phyloP scores from a whole-genome alignment of 2,329 filamentous ascomycete genomes.

The Hypomyces perniciosus region DNA sequence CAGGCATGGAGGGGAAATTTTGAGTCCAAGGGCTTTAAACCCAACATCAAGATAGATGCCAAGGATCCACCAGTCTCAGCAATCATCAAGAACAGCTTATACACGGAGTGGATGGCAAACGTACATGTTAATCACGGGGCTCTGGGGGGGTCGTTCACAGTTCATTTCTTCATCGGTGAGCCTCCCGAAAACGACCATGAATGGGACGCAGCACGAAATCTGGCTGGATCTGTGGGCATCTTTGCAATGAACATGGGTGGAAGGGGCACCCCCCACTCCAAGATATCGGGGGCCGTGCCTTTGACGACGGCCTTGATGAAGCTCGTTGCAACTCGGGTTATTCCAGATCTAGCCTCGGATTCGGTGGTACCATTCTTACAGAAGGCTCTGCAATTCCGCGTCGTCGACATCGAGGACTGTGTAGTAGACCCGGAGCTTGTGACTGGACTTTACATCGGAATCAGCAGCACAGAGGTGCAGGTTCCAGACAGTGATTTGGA shows the following conservation, averaged over 20 bases:
- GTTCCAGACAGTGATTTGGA: slow-evolving; percentile 19
- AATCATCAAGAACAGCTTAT: slow-evolving; percentile 35
- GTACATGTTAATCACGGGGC: slow-evolving; percentile 56
- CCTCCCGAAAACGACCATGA: slow-evolving; percentile 35
- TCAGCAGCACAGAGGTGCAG: slow-evolving; percentile 26
- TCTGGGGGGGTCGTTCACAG: slow-evolving; percentile 51
- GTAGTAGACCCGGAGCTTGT: slow-evolving; percentile 22
- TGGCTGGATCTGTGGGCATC: slow-evolving; percentile 57
- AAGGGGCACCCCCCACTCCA: slow-evolving; percentile 26
- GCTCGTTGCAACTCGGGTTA: slow-evolving; percentile 30
- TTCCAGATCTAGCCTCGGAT: slow-evolving; percentile 32
- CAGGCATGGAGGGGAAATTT: neutral
- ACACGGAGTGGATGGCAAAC: slow-evolving; percentile 64
- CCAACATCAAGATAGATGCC: slow-evolving; percentile 23
- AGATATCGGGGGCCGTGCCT: slow-evolving; percentile 45
- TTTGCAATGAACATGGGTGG: slow-evolving; percentile 37
- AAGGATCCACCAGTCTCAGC: slow-evolving; percentile 18
- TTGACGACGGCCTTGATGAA: slow-evolving; percentile 44
- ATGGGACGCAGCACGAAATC: slow-evolving; percentile 49
- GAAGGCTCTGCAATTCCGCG: slow-evolving; percentile 29
- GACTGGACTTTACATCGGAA: slow-evolving; percentile 24
- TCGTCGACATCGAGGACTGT: slow-evolving; percentile 22
- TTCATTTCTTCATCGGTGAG: slow-evolving; percentile 64
- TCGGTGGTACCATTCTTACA: slow-evolving; percentile 38
- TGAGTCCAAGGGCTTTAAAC: slow-evolving; percentile 6